phyloP scores from a whole-genome alignment of 192 early-diverging fungal species.

The Coemansia sp. region DNA sequence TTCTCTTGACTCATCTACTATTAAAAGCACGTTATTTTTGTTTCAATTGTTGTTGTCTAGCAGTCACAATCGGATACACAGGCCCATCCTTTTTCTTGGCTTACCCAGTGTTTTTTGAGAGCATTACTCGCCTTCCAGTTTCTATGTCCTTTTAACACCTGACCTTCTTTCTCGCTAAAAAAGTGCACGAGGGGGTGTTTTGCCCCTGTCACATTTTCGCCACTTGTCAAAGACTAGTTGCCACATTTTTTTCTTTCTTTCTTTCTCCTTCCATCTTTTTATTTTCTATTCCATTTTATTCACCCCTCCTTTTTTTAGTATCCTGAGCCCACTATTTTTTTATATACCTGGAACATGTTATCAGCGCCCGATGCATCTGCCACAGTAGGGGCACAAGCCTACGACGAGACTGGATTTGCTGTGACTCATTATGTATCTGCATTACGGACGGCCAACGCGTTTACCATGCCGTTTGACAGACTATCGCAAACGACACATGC shows the following conservation, averaged over 20 bases:
- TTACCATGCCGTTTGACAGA: slow-evolving; percentile 22
- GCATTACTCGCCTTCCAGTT: not conserved
- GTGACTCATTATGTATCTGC: slow-evolving; percentile 13
- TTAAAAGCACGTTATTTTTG: not conserved
- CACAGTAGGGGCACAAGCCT: not conserved
- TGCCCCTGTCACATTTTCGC: too few species aligned
- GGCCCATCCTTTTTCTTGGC: not conserved
- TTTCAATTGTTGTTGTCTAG: not conserved
- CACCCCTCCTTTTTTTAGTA: not conserved
- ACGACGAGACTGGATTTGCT: slow-evolving; percentile 5
- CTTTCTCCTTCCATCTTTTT: not conserved
- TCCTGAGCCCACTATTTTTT: too few species aligned
- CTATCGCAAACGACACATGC: not conserved
- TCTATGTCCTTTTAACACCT: not conserved
- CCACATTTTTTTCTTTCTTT: not conserved
- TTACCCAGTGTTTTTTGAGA: not conserved
- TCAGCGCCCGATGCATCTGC: not conserved
- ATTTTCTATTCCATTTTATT: not conserved
- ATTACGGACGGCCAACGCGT: slow-evolving; percentile 25
- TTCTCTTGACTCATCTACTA: not conserved
- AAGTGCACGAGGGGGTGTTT: not conserved
- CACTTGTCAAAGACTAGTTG: not conserved
- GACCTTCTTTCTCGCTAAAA: not conserved
- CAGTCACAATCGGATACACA: not conserved
- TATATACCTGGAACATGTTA: not conserved